Evolutionary conservation across 257 asterid genomes (phyloP).

Genomic region (Scutellaria baicalensis): DNA sequence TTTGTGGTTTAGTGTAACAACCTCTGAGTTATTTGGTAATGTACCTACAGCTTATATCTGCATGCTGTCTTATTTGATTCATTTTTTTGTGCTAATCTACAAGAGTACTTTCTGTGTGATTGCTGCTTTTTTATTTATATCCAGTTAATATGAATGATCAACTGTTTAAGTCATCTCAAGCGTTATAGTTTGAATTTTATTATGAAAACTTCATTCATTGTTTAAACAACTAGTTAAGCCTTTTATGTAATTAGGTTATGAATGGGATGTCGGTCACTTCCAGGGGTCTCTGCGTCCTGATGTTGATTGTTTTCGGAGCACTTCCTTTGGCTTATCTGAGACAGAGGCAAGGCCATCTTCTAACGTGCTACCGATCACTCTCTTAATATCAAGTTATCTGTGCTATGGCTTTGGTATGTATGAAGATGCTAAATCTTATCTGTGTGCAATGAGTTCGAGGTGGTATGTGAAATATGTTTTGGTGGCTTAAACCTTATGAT

Average conservation of each 20-base stretch:
- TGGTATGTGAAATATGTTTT: background rate
- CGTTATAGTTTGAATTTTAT: background rate
- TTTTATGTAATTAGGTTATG: conserved; percentile 57
- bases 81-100: background rate
- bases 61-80: background rate
- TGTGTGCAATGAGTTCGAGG: background rate
- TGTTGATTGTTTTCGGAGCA: conserved; percentile 85
- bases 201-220: background rate
- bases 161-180: background rate
- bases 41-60: background rate
- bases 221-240: conserved; percentile 3
- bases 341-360: conserved; percentile 45
- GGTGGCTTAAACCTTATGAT: background rate
- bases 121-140: background rate
- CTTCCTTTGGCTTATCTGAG: conserved; percentile 73
- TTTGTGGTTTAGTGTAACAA: background rate
- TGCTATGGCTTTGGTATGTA: background rate
- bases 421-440: conserved; percentile 5
- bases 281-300: conserved; percentile 84
- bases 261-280: conserved; percentile 98
- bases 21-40: background rate
- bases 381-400: conserved; percentile 2
- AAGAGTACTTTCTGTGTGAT: background rate
- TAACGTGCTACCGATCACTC: background rate
- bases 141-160: background rate